These are phyloP conservation scores for Trichoderma asperellum DNA, from an alignment of 2,329 filamentous ascomycete genomes.

Conservation along the genomic window DNA sequence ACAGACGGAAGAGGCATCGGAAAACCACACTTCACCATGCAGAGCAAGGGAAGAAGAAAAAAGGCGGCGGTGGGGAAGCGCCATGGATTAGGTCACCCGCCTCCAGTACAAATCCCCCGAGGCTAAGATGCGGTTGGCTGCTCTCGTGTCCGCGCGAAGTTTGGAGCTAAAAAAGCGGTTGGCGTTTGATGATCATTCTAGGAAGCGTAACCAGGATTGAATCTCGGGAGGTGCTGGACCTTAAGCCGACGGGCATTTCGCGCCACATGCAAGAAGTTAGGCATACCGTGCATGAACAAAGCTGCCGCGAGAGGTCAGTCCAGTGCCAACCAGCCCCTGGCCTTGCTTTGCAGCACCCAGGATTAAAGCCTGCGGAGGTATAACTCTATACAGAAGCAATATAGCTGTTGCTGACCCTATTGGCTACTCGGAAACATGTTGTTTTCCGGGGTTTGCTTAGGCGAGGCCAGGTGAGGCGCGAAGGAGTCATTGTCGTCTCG, in stretches of 20 bases:
- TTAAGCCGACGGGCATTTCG: conserved; percentile 19
- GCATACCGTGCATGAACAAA: conserved; percentile 12
- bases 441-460: conserved; percentile 3
- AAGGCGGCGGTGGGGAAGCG: conserved; percentile 10
- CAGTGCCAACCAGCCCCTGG: neutral
- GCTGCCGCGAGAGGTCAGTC: neutral
- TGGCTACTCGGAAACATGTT: conserved; percentile 19
- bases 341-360: neutral
- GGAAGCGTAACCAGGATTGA: neutral
- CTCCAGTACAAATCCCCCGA: conserved; percentile 14
- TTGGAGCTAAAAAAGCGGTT: conserved; percentile 12
- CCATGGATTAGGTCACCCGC: conserved; percentile 9
- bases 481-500: conserved; percentile 5
- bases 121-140: conserved; percentile 8
- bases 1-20: conserved; percentile 8
- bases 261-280: neutral
- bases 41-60: neutral
- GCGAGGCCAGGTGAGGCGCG: conserved; percentile 11
- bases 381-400: conserved; percentile 26
- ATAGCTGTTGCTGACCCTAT: neutral
- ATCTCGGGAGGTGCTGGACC: conserved; percentile 8
- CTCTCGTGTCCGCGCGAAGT: conserved; percentile 16
- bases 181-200: conserved; percentile 12
- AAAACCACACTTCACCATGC: neutral
- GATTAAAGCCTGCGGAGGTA: conserved; percentile 20